phyloP scores from a whole-genome alignment of 1,284 basidiomycete genomes.

The Leccinum variabile region DNA sequence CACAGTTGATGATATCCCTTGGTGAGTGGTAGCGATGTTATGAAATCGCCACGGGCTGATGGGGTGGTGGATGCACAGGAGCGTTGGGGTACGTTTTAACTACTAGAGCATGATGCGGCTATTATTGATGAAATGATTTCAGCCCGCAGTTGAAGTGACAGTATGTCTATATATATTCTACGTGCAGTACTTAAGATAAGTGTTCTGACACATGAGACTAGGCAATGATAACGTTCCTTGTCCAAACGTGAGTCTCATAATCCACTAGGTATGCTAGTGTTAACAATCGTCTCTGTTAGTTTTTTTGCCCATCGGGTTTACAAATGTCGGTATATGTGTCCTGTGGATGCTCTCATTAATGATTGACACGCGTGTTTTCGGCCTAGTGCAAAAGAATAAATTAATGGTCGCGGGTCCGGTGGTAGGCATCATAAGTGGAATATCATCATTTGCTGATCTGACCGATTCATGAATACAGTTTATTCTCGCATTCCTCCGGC shows the following conservation, averaged over 20 bases:
- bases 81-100: conserved; percentile 24
- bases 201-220: conserved; percentile 9
- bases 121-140: conserved; percentile 1
- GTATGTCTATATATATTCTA: conserved; percentile 10
- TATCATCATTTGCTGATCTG: neutral
- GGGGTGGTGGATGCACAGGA: conserved; percentile 15
- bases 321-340: conserved; percentile 17
- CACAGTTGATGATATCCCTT: conserved; percentile 21
- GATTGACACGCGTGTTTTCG: neutral
- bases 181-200: neutral
- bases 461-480: conserved; percentile 11
- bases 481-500: conserved; percentile 19
- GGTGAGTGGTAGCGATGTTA: conserved; percentile 14
- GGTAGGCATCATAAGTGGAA: conserved; percentile 7
- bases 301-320: conserved; percentile 31
- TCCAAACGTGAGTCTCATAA: conserved; percentile 17
- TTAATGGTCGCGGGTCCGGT: conserved; percentile 20
- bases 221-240: conserved; percentile 29
- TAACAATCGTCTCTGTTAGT: conserved; percentile 11
- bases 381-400: conserved; percentile 21
- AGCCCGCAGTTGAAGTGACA: conserved; percentile 24
- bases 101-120: neutral
- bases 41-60: neutral
- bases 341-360: neutral
- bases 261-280: no score